A percentile compares a stretch with the other conserved stretches of the same genome.
These are phyloP conservation scores for Paracamarosporium sp. DNA, from an alignment of 2,329 filamentous ascomycete genomes.

Conservation along the genomic window DNA sequence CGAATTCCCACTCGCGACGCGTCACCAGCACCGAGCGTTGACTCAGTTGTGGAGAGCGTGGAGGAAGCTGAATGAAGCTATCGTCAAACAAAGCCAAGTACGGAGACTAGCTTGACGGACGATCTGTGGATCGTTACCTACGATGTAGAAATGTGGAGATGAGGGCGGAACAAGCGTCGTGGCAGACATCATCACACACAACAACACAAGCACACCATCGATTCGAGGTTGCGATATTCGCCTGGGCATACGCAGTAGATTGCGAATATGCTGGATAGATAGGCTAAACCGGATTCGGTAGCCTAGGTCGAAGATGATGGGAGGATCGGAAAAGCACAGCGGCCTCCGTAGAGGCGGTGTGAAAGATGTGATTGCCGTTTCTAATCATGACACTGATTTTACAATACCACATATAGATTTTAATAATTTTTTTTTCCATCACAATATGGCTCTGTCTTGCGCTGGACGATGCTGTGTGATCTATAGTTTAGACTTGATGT, in stretches of 20 bases:
- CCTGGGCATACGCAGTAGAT: background rate
- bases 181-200: slow-evolving; percentile 6
- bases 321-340: background rate
- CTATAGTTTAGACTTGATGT: slow-evolving; percentile 12
- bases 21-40: slow-evolving; percentile 35
- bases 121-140: background rate
- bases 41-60: slow-evolving; percentile 21
- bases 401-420: slow-evolving; percentile 10
- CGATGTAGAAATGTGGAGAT: background rate
- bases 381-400: slow-evolving; percentile 1
- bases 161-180: background rate
- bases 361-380: background rate
- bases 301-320: background rate
- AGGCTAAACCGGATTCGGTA: background rate
- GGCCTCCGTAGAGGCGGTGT: background rate
- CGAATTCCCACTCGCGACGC: slow-evolving; percentile 22
- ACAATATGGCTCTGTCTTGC: background rate
- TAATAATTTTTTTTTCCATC: background rate
- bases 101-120: background rate
- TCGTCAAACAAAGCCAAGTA: background rate
- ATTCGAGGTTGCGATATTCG: background rate
- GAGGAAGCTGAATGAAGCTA: slow-evolving; percentile 25
- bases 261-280: background rate
- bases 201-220: background rate
- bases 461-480: background rate